Conservation (phyloP, 768 basidiomycete species). For the Boletus subparvulus region DNA sequence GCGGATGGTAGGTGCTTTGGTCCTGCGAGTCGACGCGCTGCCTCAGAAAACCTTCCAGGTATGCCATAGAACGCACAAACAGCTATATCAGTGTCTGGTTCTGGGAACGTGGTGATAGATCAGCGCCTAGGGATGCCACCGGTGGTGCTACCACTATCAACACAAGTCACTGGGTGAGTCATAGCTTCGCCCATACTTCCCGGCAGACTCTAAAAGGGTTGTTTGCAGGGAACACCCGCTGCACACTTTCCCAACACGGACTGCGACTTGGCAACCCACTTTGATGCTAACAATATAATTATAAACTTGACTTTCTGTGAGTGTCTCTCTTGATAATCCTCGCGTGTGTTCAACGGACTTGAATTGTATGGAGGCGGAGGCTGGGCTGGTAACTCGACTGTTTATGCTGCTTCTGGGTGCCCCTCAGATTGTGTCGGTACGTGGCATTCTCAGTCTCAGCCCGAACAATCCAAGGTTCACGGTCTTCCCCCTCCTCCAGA, state of each 20-base stretch:
- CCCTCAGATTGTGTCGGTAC: slow-evolving; percentile 31
- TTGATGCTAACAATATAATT: slow-evolving; percentile 34
- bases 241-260: slow-evolving; percentile 40
- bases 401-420: slow-evolving; percentile 31
- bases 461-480: neutral
- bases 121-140: slow-evolving; percentile 35
- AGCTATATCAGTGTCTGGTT: slow-evolving; percentile 40
- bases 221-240: slow-evolving; percentile 30
- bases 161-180: slow-evolving; percentile 25
- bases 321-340: neutral
- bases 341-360: neutral
- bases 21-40: neutral
- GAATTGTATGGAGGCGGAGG: slow-evolving; percentile 23
- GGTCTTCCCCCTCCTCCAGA: slow-evolving; percentile 8
- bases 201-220: neutral
- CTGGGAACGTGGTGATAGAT: slow-evolving; percentile 36
- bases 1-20: slow-evolving; percentile 36
- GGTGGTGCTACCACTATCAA: slow-evolving; percentile 17
- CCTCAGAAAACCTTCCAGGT: slow-evolving; percentile 24
- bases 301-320: slow-evolving; percentile 36
- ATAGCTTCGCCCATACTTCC: neutral
- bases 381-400: slow-evolving; percentile 28
- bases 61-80: slow-evolving; percentile 38
- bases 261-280: slow-evolving; percentile 40
- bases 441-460: neutral